A percentile compares a stretch with the other conserved stretches of the same genome.
Conservation (phyloP, 2,329 filamentous ascomycete genomes). For the Cryphonectria naterciae region DNA sequence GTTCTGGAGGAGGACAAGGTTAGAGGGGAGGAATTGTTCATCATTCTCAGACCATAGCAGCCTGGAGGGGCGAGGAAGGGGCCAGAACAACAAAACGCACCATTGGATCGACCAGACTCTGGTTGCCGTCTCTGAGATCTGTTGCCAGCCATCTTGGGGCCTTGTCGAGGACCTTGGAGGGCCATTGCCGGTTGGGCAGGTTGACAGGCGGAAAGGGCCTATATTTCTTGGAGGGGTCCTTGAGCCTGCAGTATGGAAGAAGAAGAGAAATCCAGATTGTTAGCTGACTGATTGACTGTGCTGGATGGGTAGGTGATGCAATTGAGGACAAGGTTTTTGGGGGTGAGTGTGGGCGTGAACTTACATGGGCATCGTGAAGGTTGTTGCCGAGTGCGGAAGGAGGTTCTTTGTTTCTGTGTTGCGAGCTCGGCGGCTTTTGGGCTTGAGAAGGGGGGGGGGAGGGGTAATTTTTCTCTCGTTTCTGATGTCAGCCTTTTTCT, state of each 20-base stretch:
- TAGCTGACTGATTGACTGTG: slow-evolving; percentile 16
- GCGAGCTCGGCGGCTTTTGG: background rate
- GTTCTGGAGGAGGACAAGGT: slow-evolving; percentile 57
- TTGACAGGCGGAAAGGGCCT: slow-evolving; percentile 68
- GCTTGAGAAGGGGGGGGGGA: background rate
- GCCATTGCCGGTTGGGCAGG: slow-evolving; percentile 79
- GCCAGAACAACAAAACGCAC: slow-evolving; percentile 50
- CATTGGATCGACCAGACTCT: slow-evolving; percentile 92
- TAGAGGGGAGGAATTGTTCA: background rate
- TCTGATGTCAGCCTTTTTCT: background rate
- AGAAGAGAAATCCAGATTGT: slow-evolving; percentile 13
- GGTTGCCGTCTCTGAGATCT: slow-evolving; percentile 89
- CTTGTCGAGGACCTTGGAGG: slow-evolving; percentile 78
- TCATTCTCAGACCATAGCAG: background rate
- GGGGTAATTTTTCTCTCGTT: slow-evolving; percentile 11
- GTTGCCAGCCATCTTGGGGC: slow-evolving; percentile 90
- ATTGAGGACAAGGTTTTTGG: background rate
- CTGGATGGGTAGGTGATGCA: background rate
- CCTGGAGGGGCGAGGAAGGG: background rate
- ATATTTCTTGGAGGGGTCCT: slow-evolving; percentile 79
- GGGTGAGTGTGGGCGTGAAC: slow-evolving; percentile 19
- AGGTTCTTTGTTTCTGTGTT: slow-evolving; percentile 7
- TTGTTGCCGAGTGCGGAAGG: slow-evolving; percentile 10
- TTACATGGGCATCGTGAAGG: slow-evolving; percentile 40
- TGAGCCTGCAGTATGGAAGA: slow-evolving; percentile 58